Percentiles rank a stretch among this genome's conserved stretches.
These are phyloP conservation scores for Myriosclerotinia scirpicola DNA, from an alignment of 2,329 filamentous ascomycete species.

Conservation along the genomic window DNA sequence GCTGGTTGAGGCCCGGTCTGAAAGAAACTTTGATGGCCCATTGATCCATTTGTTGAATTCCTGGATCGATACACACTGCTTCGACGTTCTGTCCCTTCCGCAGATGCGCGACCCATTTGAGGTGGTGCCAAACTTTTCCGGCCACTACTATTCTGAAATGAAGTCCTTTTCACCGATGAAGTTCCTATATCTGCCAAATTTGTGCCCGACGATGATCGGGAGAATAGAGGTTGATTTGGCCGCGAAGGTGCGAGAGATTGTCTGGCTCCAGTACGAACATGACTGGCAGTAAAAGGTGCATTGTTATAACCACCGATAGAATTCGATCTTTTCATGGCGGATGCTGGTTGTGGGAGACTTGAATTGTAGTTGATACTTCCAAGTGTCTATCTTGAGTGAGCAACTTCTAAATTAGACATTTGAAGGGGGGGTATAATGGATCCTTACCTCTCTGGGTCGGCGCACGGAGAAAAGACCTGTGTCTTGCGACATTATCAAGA, in stretches of 20 bases:
- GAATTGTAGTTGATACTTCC: constrained; percentile 81
- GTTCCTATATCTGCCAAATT: constrained; percentile 78
- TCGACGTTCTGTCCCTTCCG: constrained; percentile 58
- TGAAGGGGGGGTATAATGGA: constrained; percentile 4
- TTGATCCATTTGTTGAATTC: constrained; percentile 66
- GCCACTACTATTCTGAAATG: constrained; percentile 64
- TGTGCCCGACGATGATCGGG: constrained; percentile 77
- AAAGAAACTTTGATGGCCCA: constrained; percentile 89
- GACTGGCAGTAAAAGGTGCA: constrained; percentile 64
- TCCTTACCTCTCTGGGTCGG: constrained; percentile 80
- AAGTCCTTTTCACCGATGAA: constrained; percentile 81
- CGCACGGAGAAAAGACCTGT: constrained; percentile 87
- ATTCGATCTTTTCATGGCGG: constrained; percentile 89
- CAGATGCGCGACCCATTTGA: constrained; percentile 36
- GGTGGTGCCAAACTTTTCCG: constrained; percentile 60
- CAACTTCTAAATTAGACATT: constrained; percentile 8
- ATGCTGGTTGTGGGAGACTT: constrained; percentile 84
- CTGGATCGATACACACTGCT: constrained; percentile 80
- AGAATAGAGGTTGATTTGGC: constrained; percentile 83
- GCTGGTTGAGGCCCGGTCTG: constrained; percentile 79
- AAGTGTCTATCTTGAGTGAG: constrained; percentile 63
- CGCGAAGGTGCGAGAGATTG: constrained; percentile 83
- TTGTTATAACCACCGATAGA: constrained; percentile 68
- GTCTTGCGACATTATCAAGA: constrained; percentile 73
- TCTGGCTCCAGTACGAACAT: constrained; percentile 76